Evolutionary conservation across 345 rosid species (phyloP).

Genomic region (Rhodamnia argentea): DNA sequence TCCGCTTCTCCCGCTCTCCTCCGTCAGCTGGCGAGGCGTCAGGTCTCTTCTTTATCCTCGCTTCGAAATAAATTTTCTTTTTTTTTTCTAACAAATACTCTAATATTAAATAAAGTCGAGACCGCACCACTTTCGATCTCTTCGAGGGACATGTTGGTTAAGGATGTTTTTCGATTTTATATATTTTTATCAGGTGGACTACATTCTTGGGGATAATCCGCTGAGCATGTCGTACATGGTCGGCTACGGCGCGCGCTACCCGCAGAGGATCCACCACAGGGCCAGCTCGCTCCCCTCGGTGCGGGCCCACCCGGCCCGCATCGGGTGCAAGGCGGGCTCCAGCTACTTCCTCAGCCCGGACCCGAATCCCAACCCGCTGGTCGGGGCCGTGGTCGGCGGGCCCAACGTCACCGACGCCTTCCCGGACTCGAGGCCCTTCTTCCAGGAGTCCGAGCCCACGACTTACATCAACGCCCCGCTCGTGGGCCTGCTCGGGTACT

Average conservation of each 20-base stretch:
- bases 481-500: constrained; percentile 73
- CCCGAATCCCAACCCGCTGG: constrained; percentile 70
- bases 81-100: too few species aligned
- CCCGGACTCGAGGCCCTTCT: constrained; percentile 69
- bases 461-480: constrained; percentile 96
- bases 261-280: constrained; percentile 89
- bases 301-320: constrained; percentile 44
- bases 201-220: constrained; percentile 90
- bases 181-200: constrained; percentile 50
- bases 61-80: not conserved
- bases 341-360: constrained; percentile 45
- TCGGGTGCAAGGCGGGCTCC: constrained; percentile 66
- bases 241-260: constrained; percentile 72
- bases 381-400: constrained; percentile 89
- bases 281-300: constrained; percentile 76
- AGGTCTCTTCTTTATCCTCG: constrained; percentile 16
- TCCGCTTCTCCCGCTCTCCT: constrained; percentile 50
- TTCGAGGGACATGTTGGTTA: not conserved
- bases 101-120: not conserved
- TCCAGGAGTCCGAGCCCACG: constrained; percentile 91
- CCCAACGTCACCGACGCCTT: constrained; percentile 73
- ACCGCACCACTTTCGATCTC: not conserved
- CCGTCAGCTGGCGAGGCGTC: constrained; percentile 48
- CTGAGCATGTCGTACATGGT: constrained; percentile 90
- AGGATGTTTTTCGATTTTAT: not conserved